Evolutionary conservation across 2,329 filamentous ascomycete genomes (phyloP), one percentile per base, ranked within the genome.

Genomic region (Fusarium continuum): DNA sequence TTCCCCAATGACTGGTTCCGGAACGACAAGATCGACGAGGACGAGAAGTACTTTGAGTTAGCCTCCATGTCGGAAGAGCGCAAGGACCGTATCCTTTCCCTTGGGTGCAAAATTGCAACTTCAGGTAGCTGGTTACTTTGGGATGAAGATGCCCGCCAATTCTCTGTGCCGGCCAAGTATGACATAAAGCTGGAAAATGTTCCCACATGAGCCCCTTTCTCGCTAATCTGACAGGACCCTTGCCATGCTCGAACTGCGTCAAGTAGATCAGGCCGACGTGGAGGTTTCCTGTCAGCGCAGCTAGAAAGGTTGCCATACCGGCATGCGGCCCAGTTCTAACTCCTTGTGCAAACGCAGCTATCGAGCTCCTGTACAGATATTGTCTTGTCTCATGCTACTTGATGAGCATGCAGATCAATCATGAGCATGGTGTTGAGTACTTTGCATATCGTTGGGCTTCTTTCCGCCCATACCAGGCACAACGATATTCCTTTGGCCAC

Each of bases 11-110:
- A 79, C 1, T 91, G 85, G 84, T 91, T 91, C 68, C 65, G 72
- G 0, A 79, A 81, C 8, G 80, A 82, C 2, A 82, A 83, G 55
- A 80, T 87, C 6, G 88, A 91, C 22, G 88, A 91, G n/a, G 86
- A 89, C 10, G 88, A 91, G 58, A 83, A 87, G 35, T 83, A 82
- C 14, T 83, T 91, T 39, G 88, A 91, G 67, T 74, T 84, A 0
- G 76, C 85, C 0, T 88, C 85, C 0, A 88, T 88, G 71, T 79
- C 78, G 0, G 80, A 82, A 14, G 77, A 83, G n/a, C 78, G 88
- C 6, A 82, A 81, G 28, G 84, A 86, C 47, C 79, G 88, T 0
- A 82, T 88, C 0, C 70, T 91, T 0, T 88, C 84, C 77, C 73
- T 89, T 0, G 86, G 81, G 0, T 77, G 80, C 39, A 77, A 74